A percentile compares a stretch with the other conserved stretches of the same genome.
These are phyloP conservation scores for Tetraselmis chui DNA, from an alignment of 139 green algal species.

Conservation along the genomic window DNA sequence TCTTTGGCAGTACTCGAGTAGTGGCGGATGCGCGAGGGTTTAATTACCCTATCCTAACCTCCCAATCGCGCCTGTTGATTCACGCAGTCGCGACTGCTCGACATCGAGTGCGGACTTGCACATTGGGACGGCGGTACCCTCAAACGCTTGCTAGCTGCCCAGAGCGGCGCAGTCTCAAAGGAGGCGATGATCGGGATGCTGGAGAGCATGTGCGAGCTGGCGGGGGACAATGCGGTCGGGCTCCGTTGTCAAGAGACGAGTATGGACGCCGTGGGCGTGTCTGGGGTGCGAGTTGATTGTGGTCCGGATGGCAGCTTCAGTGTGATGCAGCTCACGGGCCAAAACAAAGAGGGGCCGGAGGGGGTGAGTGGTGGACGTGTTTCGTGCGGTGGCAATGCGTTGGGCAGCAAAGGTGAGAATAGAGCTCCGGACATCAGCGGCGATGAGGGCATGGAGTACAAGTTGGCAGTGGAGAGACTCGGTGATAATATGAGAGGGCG, in stretches of 20 bases:
- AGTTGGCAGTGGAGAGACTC: background rate
- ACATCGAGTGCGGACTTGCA: too few relatives aligned
- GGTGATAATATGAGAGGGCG: background rate
- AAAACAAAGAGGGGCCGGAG: too few relatives aligned
- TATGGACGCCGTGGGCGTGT: background rate
- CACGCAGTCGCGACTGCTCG: too few relatives aligned
- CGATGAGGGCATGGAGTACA: background rate
- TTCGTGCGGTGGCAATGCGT: too few relatives aligned
- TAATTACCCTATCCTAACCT: too few relatives aligned
- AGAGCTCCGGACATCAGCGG: background rate
- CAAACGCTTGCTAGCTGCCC: too few relatives aligned
- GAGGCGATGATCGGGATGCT: too few relatives aligned
- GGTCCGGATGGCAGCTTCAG: background rate
- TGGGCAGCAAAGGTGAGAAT: background rate
- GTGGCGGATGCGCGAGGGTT: too few relatives aligned
- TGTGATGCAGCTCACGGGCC: background rate
- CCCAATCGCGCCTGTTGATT: too few relatives aligned
- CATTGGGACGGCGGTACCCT: too few relatives aligned
- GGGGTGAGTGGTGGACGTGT: background rate
- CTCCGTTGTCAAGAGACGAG: background rate
- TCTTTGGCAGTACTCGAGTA: too few relatives aligned
- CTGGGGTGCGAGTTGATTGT: background rate
- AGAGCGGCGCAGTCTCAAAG: too few relatives aligned
- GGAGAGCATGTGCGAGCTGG: background rate
- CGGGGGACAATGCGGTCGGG: background rate